Conservation (phyloP, 345 rosid genomes). For the Schrenkiella parvula region DNA sequence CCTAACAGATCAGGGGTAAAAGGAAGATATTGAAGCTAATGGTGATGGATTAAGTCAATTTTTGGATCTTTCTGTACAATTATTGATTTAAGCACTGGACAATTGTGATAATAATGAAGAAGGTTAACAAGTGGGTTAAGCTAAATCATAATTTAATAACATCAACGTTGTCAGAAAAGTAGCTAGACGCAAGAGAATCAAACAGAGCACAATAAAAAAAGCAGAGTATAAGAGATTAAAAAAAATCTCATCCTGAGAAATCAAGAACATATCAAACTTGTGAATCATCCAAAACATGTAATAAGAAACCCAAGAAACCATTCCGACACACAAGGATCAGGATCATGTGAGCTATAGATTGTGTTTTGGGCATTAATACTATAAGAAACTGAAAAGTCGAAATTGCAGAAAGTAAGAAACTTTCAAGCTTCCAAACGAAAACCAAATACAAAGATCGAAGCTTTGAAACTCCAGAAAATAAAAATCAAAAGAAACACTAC, state of each 20-base stretch:
- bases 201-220: background rate
- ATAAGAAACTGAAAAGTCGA: constrained; percentile 14
- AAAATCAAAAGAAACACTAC: background rate
- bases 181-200: background rate
- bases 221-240: background rate
- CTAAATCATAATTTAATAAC: background rate
- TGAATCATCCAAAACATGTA: background rate
- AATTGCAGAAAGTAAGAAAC: constrained; percentile 25
- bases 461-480: background rate
- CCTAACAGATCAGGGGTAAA: background rate
- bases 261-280: background rate
- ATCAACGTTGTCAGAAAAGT: background rate
- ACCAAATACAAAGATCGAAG: constrained; percentile 19
- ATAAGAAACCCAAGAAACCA: background rate
- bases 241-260: background rate
- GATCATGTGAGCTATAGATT: background rate
- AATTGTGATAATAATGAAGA: background rate
- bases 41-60: background rate
- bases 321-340: constrained; percentile 27
- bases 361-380: background rate
- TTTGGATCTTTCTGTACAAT: background rate
- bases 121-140: background rate
- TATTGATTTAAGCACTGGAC: background rate
- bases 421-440: constrained; percentile 13
- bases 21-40: background rate